Conservation (phyloP, 768 basidiomycete genomes). For the Pilatotrama ljubarskyi region DNA sequence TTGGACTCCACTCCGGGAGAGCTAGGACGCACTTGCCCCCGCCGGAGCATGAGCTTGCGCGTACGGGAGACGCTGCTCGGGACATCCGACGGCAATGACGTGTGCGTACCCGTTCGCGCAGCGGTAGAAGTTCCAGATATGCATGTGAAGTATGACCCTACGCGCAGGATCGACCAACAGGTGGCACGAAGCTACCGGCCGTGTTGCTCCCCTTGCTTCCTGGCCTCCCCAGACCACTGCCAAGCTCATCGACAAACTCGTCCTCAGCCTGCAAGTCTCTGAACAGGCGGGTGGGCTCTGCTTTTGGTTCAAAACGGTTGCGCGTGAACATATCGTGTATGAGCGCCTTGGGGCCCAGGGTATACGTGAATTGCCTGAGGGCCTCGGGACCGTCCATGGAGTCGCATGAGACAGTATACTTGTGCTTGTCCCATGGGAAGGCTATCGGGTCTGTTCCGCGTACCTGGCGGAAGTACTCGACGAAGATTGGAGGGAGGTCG, state of each 20-base stretch:
- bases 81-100: neutral
- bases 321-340: constrained; percentile 13
- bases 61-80: neutral
- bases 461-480: constrained; percentile 7
- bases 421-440: constrained; percentile 4
- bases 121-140: neutral
- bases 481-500: constrained; percentile 5
- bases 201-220: neutral
- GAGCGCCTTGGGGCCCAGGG: neutral
- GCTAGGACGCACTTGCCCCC: neutral
- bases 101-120: neutral
- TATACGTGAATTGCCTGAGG: neutral
- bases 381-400: neutral
- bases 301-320: neutral
- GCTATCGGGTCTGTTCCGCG: constrained; percentile 1
- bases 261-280: constrained; percentile 1
- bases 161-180: no score
- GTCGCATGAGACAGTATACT: neutral
- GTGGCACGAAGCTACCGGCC: no score
- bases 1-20: neutral
- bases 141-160: neutral
- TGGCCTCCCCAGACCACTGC: neutral
- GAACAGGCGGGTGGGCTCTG: constrained; percentile 1
- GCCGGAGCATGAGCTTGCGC: neutral
- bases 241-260: neutral